Evolutionary conservation across 345 rosid genomes (phyloP).

Genomic region (Gossypium anomalum): DNA sequence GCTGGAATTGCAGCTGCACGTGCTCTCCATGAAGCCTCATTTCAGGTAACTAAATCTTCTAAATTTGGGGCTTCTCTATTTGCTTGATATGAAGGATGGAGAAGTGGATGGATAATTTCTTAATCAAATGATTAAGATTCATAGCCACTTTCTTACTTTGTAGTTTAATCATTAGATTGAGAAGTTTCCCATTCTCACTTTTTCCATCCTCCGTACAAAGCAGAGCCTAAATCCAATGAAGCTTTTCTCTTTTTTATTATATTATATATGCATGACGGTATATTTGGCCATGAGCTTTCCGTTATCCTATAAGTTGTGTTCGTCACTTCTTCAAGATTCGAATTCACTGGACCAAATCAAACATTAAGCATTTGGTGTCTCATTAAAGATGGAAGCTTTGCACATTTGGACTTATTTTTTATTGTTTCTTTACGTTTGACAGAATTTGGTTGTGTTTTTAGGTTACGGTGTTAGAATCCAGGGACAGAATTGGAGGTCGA

Average conservation of each 20-base stretch:
- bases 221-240: neutral
- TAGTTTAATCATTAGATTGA: no score
- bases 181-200: no score
- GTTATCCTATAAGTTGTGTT: neutral
- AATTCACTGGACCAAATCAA: neutral
- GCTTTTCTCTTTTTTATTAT: neutral
- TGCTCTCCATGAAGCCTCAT: slow-evolving; percentile 79
- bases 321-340: neutral
- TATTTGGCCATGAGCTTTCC: neutral
- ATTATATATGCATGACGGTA: neutral
- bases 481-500: slow-evolving; percentile 84
- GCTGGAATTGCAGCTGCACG: slow-evolving; percentile 94
- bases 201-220: no score
- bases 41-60: slow-evolving; percentile 44
- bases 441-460: slow-evolving; percentile 17
- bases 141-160: no score
- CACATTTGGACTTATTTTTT: neutral
- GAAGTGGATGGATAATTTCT: no score
- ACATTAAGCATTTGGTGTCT: neutral
- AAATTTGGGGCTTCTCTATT: neutral
- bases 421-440: slow-evolving; percentile 4
- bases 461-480: slow-evolving; percentile 82
- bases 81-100: no score
- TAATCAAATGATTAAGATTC: no score
- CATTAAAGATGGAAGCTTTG: neutral